Conservation (phyloP, 163 green algal species). For the Volvox carteri region DNA sequence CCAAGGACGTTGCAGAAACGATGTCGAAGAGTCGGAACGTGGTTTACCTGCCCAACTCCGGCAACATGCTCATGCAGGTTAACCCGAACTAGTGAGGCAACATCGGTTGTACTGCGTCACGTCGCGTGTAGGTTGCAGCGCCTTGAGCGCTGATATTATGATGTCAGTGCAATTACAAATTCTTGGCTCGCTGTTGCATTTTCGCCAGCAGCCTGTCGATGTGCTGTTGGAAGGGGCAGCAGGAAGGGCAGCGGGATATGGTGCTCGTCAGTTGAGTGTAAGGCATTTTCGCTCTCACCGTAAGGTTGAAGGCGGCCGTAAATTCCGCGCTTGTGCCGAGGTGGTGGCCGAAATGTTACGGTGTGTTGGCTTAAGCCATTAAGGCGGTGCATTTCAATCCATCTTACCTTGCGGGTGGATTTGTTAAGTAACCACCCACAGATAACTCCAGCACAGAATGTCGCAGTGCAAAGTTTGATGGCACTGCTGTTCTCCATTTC, state of each 20-base stretch:
- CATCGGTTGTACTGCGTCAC: no score
- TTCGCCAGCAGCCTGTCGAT: conserved; percentile 58
- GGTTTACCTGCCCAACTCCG: conserved; percentile 89
- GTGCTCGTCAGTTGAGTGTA: neutral
- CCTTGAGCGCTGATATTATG: neutral
- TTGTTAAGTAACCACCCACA: conserved; percentile 65
- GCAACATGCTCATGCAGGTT: conserved; percentile 89
- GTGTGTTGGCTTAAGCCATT: neutral
- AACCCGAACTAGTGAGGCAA: conserved; percentile 64
- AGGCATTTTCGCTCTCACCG: neutral
- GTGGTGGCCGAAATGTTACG: no score
- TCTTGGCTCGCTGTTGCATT: conserved; percentile 63
- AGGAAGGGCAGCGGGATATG: neutral
- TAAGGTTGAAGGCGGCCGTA: neutral
- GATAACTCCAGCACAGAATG: conserved; percentile 56
- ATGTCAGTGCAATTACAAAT: conserved; percentile 42
- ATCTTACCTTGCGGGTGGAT: conserved; percentile 58
- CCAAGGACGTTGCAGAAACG: conserved; percentile 91
- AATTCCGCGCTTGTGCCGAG: no score
- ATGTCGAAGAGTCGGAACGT: conserved; percentile 90
- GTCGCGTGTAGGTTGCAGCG: neutral
- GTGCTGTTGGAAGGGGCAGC: conserved; percentile 33
- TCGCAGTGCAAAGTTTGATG: conserved; percentile 2
- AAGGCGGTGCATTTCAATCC: neutral
- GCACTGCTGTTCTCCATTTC: conserved; percentile 29